Percentiles rank a stretch among this genome's conserved stretches.
Evolutionary conservation across 768 basidiomycete genomes (phyloP).

Genomic region (Galerina marginata): DNA sequence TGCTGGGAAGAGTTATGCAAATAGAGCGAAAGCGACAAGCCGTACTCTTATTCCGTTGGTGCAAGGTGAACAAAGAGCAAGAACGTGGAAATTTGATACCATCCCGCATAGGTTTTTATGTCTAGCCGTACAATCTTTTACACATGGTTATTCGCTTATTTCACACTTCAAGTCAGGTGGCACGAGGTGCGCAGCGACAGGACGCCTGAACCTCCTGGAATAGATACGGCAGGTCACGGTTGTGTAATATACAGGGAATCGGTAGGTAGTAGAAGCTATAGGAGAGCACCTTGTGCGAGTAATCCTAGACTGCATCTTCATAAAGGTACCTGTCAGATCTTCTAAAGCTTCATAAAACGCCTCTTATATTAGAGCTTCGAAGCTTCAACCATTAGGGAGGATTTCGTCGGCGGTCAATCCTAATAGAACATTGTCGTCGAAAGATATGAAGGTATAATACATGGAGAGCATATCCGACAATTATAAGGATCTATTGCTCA

Average conservation of each 20-base stretch:
- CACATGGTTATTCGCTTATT: constrained; percentile 1
- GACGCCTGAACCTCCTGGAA: neutral
- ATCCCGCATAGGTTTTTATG: too few relatives aligned
- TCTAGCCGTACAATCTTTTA: neutral
- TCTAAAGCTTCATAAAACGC: neutral
- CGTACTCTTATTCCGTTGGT: neutral
- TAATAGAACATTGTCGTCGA: neutral
- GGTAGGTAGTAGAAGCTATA: too few relatives aligned
- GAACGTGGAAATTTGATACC: neutral
- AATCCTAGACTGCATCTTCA: neutral
- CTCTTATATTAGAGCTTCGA: neutral
- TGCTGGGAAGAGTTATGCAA: neutral
- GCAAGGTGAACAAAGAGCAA: constrained; percentile 5
- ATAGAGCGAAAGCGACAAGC: neutral
- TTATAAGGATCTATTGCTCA: constrained; percentile 41
- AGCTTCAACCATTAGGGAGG: too few relatives aligned
- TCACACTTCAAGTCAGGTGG: constrained; percentile 6
- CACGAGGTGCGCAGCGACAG: constrained; percentile 6
- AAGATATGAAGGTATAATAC: constrained; percentile 23
- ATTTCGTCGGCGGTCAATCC: neutral
- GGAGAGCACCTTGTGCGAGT: neutral
- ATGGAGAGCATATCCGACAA: constrained; percentile 16
- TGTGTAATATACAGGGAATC: neutral
- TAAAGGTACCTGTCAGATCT: neutral
- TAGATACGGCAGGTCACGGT: neutral